Base-by-base conservation (phyloP, 2,329 filamentous ascomycete genomes). In the Diplodia corticola region DNA sequence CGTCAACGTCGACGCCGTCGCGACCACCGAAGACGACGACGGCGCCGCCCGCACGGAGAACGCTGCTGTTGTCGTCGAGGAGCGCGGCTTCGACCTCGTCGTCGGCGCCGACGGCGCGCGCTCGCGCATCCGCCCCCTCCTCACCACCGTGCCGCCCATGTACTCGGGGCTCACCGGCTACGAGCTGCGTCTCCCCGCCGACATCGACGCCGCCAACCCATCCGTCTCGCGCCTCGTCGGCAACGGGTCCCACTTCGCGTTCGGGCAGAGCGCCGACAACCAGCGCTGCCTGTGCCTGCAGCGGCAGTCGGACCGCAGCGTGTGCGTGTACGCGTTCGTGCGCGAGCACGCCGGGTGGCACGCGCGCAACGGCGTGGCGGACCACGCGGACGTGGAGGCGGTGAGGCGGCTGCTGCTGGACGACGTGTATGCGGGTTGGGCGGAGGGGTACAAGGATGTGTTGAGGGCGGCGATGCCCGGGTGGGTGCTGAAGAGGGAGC, bases 101-200 rank as follows among this genome's bases (percentile, higher is more conserved):
- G 77, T 85, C 26, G 83, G 82, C 4, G 80, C 79, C 12, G 82
- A 84, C 69, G 82, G 82, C 4, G 79, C 80, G 1, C 82, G 80
- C 79, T 81, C 79, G 5, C 81, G 71, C 67, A 69, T 76, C 6
- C 72, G 75, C 15, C 66, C 61, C 3, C 48, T 74, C 7, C 67
- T 79, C 24, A 69, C 70, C 10, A 67, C 76, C 20, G 70, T 80
- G 3, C 73, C 77, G 67, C 84, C 84, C 0, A 67, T 74, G 26
- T 87, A 82, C 69, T 77, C 80, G 0, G 82, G 82, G 22, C 75
- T 87, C n/a, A 80, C 75, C 0, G 71, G 77, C 63, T 75, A 83
- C 54, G 78, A 81, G 51, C 69, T 85, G 33, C 74, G 72, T 55
- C 78, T 84, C 64, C 17, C 40, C n/a, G 73, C 75, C 5, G 76